Conservation (phyloP, 1,284 basidiomycete genomes). For the Moesziomyces globuligerus region DNA sequence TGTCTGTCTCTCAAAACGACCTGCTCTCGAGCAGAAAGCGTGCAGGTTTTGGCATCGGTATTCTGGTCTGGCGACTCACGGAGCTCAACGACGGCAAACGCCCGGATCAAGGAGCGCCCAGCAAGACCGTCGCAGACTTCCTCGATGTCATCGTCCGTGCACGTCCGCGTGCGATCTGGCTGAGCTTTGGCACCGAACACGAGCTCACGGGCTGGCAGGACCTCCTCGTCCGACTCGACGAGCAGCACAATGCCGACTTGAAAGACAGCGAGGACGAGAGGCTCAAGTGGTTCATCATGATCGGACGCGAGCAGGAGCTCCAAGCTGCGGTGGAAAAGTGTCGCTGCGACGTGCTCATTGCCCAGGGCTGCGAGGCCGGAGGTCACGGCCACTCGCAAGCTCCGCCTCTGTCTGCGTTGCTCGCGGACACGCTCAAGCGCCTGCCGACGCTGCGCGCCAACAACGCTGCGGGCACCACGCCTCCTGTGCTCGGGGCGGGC, state of each 20-base stretch:
- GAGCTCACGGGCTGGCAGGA: conserved; percentile 50
- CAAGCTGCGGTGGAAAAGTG: conserved; percentile 42
- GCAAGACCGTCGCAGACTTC: conserved; percentile 25
- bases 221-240: conserved; percentile 43
- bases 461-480: conserved; percentile 15
- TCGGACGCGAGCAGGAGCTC: conserved; percentile 51
- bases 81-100: conserved; percentile 41
- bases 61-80: conserved; percentile 60
- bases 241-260: conserved; percentile 28
- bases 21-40: conserved; percentile 14
- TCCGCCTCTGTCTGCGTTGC: conserved; percentile 51
- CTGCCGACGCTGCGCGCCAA: conserved; percentile 25
- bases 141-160: conserved; percentile 47
- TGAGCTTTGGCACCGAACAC: conserved; percentile 56
- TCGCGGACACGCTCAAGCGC: conserved; percentile 24
- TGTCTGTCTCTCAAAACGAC: conserved; percentile 20
- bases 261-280: conserved; percentile 18
- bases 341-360: conserved; percentile 56
- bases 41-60: conserved; percentile 57
- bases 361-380: conserved; percentile 60
- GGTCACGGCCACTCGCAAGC: conserved; percentile 61
- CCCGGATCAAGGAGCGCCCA: conserved; percentile 10
- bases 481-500: conserved; percentile 57
- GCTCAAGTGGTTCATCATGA: conserved; percentile 55
- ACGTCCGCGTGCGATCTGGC: conserved; percentile 57